Percentiles rank a stretch among this genome's conserved stretches.
Evolutionary conservation across 148 eudicot genomes (phyloP).

Genomic region (Vaccinium myrtillus): DNA sequence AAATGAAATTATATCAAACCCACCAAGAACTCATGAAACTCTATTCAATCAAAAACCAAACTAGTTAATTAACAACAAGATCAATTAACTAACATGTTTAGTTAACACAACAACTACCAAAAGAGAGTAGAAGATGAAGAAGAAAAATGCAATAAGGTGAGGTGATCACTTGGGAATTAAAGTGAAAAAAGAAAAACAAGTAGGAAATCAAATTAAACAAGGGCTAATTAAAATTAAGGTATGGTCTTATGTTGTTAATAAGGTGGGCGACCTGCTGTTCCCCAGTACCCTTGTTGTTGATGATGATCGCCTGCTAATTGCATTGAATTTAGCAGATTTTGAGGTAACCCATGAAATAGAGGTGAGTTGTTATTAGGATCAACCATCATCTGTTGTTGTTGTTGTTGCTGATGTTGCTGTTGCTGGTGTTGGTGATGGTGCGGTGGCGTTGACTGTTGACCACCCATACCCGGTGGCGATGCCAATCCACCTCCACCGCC

Average conservation of each 20-base stretch:
- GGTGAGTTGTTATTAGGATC: constrained; percentile 31
- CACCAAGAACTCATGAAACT: constrained; percentile 31
- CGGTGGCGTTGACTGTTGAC: constrained; percentile 13
- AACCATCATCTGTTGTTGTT: constrained; percentile 20
- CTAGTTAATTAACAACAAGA: background rate
- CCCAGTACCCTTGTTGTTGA: constrained; percentile 35
- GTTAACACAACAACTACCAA: constrained; percentile 6
- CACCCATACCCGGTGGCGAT: constrained; percentile 31
- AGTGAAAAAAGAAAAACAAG: background rate
- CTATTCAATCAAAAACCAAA: constrained; percentile 19
- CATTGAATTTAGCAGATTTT: constrained; percentile 33
- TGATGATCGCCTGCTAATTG: constrained; percentile 30
- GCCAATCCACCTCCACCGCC: constrained; percentile 24
- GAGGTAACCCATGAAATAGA: constrained; percentile 38
- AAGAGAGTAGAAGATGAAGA: background rate
- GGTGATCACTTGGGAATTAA: background rate
- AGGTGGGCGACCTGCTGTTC: constrained; percentile 40
- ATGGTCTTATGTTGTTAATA: constrained; percentile 9
- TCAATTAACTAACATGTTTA: constrained; percentile 20
- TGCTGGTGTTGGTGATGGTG: background rate
- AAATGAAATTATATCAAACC: constrained; percentile 4
- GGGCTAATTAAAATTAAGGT: background rate
- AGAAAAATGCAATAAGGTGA: constrained; percentile 13
- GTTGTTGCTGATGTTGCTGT: constrained; percentile 22
- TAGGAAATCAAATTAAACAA: background rate